These are phyloP conservation scores for Colletotrichum truncatum DNA, from an alignment of 2,329 filamentous ascomycete species.

Conservation along the genomic window DNA sequence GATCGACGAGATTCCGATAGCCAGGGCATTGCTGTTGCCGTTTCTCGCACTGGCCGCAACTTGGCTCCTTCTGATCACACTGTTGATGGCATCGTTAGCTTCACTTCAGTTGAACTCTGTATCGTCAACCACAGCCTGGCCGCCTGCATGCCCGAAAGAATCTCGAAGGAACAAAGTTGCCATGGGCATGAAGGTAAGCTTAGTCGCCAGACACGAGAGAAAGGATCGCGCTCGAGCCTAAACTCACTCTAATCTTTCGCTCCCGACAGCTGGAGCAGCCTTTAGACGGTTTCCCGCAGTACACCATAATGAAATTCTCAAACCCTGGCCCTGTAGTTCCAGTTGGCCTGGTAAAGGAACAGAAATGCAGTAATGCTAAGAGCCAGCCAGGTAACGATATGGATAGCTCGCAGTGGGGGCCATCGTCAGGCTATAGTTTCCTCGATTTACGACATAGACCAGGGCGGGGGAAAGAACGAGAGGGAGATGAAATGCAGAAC, in stretches of 20 bases:
- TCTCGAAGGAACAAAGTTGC: too few relatives aligned
- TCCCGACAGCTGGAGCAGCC: slow-evolving; percentile 65
- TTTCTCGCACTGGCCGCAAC: slow-evolving; percentile 65
- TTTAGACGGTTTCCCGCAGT: slow-evolving; percentile 66
- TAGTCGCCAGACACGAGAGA: too few relatives aligned
- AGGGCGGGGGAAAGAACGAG: not conserved
- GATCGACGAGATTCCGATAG: slow-evolving; percentile 63
- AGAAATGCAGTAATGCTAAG: not conserved
- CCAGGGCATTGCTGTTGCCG: slow-evolving; percentile 61
- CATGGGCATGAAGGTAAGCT: too few relatives aligned
- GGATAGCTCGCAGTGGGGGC: not conserved
- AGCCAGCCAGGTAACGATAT: not conserved
- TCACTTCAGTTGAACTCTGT: not conserved
- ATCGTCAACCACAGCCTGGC: not conserved
- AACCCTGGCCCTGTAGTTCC: not conserved
- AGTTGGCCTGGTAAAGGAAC: not conserved
- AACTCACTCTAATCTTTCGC: slow-evolving; percentile 64
- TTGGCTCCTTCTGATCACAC: slow-evolving; percentile 62
- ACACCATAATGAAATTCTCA: slow-evolving; percentile 56
- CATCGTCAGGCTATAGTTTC: not conserved
- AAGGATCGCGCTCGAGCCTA: not conserved
- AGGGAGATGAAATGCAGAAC: not conserved
- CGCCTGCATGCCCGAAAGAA: too few relatives aligned
- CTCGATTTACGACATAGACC: not conserved
- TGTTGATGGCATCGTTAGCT: slow-evolving; percentile 35